Evolutionary conservation across 495 filamentous ascomycete genomes (phyloP), one percentile per base, ranked within the genome.

Genomic region (Aspergillus cristatus): DNA sequence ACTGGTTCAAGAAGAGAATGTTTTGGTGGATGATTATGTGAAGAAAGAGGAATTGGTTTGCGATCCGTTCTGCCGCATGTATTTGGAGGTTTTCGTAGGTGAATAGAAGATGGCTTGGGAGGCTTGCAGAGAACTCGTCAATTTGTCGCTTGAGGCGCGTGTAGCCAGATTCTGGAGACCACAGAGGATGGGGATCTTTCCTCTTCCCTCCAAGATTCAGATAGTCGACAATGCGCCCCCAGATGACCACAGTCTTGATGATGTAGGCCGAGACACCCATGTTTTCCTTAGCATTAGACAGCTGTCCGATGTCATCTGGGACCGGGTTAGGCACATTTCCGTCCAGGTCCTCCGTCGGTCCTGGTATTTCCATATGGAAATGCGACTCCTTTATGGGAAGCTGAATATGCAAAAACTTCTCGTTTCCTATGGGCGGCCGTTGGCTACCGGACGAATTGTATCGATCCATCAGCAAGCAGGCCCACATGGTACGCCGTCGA

Each of bases 391-490:
- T 86, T 40, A 94, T 85, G 0, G 91, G 91, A 28, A 98, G 69
- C 50, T 90, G 90, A 10, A 94, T 82, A 49, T 88, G 83, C 35
- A 98, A 70, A 37, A 82, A 83, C 39, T 84, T 83, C 57, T 96
- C 89, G 46, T 85, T 79, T 24, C 89, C 83, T 50, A 93, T 90
- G n/a, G 83, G 82, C 34, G 91, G 91, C 36, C 91, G 75, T 49
- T 95, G 88, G 18, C 89, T 95, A 11, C 91, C 91, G 2, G 89
- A 95, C 2, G 90, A 94, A 59, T 88, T 96, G 62, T 95, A 96
- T 0, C 90, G 79, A 57, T 98, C 91, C 91, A 98, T 95, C 42
- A 93, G 53, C 50, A 90, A 95, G 55, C 88, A 95, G 15, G 88
- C 84, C 91, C 91, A 98, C 90, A 98, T 96, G 4, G 86, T 93